A percentile compares a stretch with the other conserved stretches of the same genome.
phyloP scores from a whole-genome alignment of 345 rosid genomes.

The Nasturtium officinale region DNA sequence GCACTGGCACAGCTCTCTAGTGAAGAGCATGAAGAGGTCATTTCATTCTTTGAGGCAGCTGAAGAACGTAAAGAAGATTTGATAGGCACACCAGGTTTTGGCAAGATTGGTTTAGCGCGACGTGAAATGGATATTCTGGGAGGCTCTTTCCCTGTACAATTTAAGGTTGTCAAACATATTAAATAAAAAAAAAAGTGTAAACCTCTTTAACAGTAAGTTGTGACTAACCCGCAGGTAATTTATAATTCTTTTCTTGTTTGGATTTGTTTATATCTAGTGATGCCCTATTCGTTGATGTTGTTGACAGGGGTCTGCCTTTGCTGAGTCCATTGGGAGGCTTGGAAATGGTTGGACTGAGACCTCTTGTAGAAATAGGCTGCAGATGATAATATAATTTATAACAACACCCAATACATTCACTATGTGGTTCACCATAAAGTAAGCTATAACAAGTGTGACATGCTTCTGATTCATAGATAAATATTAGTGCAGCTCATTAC shows the following conservation, averaged over 20 bases:
- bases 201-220: background rate
- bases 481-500: background rate
- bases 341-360: slow-evolving; percentile 49
- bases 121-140: slow-evolving; percentile 45
- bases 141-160: slow-evolving; percentile 58
- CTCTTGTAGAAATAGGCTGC: slow-evolving; percentile 42
- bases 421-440: background rate
- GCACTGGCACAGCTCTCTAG: slow-evolving; percentile 70
- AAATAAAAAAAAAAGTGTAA: background rate
- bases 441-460: slow-evolving; percentile 14
- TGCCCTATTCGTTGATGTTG: slow-evolving; percentile 55
- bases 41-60: slow-evolving; percentile 51
- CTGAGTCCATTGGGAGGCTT: slow-evolving; percentile 61
- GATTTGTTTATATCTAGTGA: slow-evolving; percentile 54
- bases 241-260: slow-evolving; percentile 58
- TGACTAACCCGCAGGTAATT: slow-evolving; percentile 42
- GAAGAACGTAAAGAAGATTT: slow-evolving; percentile 55
- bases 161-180: slow-evolving; percentile 4
- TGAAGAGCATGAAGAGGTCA: slow-evolving; percentile 67
- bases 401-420: background rate
- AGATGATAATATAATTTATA: slow-evolving; percentile 4
- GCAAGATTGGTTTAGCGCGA: slow-evolving; percentile 50
- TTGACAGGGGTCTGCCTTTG: slow-evolving; percentile 43
- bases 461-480: background rate
- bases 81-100: slow-evolving; percentile 50